phyloP scores from a whole-genome alignment of 768 basidiomycete genomes.

The Leccinum disarticulatum region DNA sequence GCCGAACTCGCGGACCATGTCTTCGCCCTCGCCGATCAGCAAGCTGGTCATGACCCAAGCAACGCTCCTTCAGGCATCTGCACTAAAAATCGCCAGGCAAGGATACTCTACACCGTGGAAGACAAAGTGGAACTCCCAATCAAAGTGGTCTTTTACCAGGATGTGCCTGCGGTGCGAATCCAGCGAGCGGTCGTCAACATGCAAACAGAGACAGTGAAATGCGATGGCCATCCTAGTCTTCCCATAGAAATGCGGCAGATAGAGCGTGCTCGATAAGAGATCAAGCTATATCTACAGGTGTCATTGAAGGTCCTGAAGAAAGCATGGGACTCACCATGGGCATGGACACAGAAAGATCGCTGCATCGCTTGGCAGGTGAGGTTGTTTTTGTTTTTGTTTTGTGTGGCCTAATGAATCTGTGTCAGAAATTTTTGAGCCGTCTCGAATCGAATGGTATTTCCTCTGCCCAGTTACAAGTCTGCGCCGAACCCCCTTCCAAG shows the following conservation, averaged over 20 bases:
- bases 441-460: no score
- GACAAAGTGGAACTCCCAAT: background rate
- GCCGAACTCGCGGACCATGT: no score
- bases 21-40: no score
- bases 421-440: no score
- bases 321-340: background rate
- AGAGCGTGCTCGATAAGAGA: background rate
- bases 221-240: constrained; percentile 16
- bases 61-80: no score
- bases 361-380: background rate
- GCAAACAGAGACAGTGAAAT: constrained; percentile 12
- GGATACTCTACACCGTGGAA: no score
- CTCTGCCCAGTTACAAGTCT: no score
- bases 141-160: constrained; percentile 18
- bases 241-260: constrained; percentile 18
- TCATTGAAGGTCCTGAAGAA: no score
- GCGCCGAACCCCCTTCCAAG: no score
- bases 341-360: no score
- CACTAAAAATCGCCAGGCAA: no score
- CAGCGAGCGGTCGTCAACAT: constrained; percentile 18
- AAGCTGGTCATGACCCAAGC: no score
- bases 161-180: constrained; percentile 1
- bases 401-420: background rate
- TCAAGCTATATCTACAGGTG: accelerated
- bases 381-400: background rate